Percentiles rank a stretch among this genome's conserved stretches.
Conservation (phyloP, 768 basidiomycete species). For the Ramaria rubella region DNA sequence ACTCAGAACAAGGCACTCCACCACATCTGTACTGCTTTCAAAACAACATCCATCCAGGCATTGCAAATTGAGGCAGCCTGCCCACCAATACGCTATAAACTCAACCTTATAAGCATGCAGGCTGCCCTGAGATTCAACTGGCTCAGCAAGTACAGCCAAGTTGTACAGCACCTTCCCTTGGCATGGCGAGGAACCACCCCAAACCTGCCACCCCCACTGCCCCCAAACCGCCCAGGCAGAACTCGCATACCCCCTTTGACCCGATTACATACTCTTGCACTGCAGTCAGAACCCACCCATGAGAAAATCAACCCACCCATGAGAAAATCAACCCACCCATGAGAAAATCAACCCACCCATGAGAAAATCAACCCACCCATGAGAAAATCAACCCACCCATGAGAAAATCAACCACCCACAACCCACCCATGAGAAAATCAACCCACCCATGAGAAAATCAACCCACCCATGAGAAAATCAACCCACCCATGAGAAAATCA, state of each 20-base stretch:
- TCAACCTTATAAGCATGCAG: conserved; percentile 1
- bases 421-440: too few species aligned
- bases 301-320: not conserved
- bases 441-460: too few species aligned
- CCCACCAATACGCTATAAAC: conserved; percentile 21
- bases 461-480: too few species aligned
- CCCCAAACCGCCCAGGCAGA: too few species aligned
- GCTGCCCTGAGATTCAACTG: conserved; percentile 6
- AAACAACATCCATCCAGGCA: not conserved
- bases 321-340: too few species aligned
- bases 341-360: too few species aligned
- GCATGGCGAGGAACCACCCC: not conserved
- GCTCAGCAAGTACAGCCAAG: conserved; percentile 7
- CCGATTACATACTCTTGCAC: not conserved
- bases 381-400: too few species aligned
- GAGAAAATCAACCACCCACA: too few species aligned
- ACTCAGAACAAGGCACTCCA: conserved; percentile 26
- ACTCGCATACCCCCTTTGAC: not conserved
- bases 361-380: too few species aligned
- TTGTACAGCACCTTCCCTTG: not conserved
- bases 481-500: too few species aligned
- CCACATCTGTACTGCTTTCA: too few species aligned
- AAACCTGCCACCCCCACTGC: not conserved
- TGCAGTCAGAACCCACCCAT: not conserved
- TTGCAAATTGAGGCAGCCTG: conserved; percentile 23